phyloP scores from a whole-genome alignment of 352 stramenopile genomes.

The Elongisporangium senticosum region DNA sequence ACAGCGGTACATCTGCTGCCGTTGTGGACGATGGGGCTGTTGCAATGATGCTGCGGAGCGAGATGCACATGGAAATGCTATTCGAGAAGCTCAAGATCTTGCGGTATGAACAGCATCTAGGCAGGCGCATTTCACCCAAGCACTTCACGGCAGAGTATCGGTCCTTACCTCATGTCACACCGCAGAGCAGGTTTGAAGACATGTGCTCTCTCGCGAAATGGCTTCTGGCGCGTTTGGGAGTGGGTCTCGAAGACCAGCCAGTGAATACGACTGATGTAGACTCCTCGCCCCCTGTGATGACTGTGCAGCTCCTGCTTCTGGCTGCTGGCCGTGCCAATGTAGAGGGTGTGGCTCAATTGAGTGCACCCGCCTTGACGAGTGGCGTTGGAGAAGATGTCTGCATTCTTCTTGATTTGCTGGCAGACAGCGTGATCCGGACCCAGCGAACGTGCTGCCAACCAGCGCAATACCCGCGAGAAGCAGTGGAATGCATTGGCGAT shows the following conservation, averaged over 20 bases:
- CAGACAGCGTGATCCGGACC: slow-evolving; percentile 25
- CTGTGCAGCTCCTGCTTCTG: slow-evolving; percentile 47
- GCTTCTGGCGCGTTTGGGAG: slow-evolving; percentile 30
- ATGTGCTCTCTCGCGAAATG: slow-evolving; percentile 35
- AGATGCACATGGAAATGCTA: slow-evolving; percentile 55
- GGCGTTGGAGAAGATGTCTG: slow-evolving; percentile 48
- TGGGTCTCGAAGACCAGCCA: slow-evolving; percentile 12
- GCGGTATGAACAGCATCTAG: slow-evolving; percentile 30
- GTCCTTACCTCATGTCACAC: slow-evolving; percentile 9
- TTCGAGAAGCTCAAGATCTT: slow-evolving; percentile 68
- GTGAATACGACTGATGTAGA: slow-evolving; percentile 6
- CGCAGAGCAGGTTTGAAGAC: slow-evolving; percentile 40
- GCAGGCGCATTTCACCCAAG: slow-evolving; percentile 31
- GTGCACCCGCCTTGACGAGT: slow-evolving; percentile 30
- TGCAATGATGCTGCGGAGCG: slow-evolving; percentile 20
- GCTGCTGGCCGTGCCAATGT: slow-evolving; percentile 39
- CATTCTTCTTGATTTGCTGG: slow-evolving; percentile 40
- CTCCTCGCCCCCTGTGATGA: slow-evolving; percentile 14
- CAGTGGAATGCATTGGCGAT: slow-evolving; percentile 32
- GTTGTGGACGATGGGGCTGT: background rate
- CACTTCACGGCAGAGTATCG: slow-evolving; percentile 39
- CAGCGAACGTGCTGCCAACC: slow-evolving; percentile 10
- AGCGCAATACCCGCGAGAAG: slow-evolving; percentile 32
- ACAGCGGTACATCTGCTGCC: slow-evolving; percentile 4
- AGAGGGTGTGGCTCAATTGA: slow-evolving; percentile 20